These are phyloP conservation scores for Xylaria sp. DNA, from an alignment of 2,329 filamentous ascomycete species.

Conservation along the genomic window DNA sequence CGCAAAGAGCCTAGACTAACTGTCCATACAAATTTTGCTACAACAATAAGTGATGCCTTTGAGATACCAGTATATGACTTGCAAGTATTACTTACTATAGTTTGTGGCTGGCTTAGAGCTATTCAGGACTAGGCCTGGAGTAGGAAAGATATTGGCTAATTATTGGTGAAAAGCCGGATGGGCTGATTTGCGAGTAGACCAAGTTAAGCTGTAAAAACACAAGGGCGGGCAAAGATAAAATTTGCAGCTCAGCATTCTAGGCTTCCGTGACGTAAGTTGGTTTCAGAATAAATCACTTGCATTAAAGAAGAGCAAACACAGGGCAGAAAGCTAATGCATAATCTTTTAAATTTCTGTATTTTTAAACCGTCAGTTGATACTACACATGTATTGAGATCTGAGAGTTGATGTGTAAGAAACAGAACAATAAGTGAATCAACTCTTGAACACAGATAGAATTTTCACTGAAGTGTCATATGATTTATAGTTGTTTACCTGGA, in stretches of 20 bases:
- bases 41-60: neutral
- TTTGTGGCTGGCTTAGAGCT: neutral
- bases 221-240: neutral
- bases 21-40: neutral
- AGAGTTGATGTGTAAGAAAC: neutral
- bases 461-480: neutral
- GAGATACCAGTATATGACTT: no score
- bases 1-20: neutral
- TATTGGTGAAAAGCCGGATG: neutral
- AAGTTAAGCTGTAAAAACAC: no score
- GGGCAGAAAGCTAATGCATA: neutral
- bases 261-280: neutral
- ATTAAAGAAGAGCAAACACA: neutral
- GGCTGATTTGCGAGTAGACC: neutral
- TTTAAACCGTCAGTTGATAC: no score
- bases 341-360: no score
- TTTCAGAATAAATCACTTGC: no score
- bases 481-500: neutral
- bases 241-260: neutral
- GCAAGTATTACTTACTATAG: neutral
- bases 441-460: no score
- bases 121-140: neutral
- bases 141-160: neutral
- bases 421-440: neutral
- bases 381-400: neutral